Evolutionary conservation across 176 grass and related monocot species (phyloP).

Genomic region (Hordeum marinum): DNA sequence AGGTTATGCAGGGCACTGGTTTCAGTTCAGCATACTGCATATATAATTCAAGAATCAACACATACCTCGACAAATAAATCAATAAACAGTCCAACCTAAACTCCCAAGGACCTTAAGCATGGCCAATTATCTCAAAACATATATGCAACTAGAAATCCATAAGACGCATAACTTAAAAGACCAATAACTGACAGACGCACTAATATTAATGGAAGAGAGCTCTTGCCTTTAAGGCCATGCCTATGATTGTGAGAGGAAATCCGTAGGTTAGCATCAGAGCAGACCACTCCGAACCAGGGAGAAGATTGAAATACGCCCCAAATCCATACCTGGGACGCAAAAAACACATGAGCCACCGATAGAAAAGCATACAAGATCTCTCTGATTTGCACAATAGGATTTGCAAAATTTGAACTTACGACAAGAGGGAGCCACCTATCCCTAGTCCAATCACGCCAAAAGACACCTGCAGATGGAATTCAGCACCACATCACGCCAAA

Average conservation of each 20-base stretch:
- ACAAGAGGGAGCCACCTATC: slow-evolving; percentile 65
- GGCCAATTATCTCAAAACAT: neutral
- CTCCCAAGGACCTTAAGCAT: neutral
- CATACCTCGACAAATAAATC: neutral
- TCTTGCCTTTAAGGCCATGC: slow-evolving; percentile 93
- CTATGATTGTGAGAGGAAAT: slow-evolving; percentile 92
- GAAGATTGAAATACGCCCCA: slow-evolving; percentile 88
- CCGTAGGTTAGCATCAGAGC: slow-evolving; percentile 93
- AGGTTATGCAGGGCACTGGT: slow-evolving; percentile 90
- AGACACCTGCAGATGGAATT: slow-evolving; percentile 50
- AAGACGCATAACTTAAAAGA: slow-evolving; percentile 9
- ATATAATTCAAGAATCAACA: slow-evolving; percentile 28
- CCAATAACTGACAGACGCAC: neutral
- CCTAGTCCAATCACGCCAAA: slow-evolving; percentile 84
- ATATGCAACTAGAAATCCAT: neutral
- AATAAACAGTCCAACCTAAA: neutral
- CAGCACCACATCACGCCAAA: neutral
- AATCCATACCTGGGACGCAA: slow-evolving; percentile 77
- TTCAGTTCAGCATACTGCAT: slow-evolving; percentile 95
- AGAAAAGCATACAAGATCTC: neutral
- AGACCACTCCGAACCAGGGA: slow-evolving; percentile 95
- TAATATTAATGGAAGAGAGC: neutral
- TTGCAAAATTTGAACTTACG: slow-evolving; percentile 47
- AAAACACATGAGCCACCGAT: slow-evolving; percentile 3
- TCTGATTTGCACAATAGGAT: neutral